A percentile compares a stretch with the other conserved stretches of the same genome.
Evolutionary conservation across 345 rosid genomes (phyloP).

Genomic region (Brassica carinata): DNA sequence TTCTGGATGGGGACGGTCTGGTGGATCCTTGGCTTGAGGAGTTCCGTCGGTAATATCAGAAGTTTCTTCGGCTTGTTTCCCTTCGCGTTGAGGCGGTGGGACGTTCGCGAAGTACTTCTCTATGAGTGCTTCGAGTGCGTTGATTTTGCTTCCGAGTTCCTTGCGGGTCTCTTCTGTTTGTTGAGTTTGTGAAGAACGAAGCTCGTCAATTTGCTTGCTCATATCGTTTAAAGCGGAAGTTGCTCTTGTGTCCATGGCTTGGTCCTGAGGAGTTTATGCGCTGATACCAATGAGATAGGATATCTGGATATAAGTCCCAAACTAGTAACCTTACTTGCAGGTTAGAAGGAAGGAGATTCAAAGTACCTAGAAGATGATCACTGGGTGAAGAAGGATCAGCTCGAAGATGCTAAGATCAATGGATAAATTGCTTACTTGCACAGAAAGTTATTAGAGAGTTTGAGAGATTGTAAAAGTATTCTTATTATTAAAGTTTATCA

Average conservation of each 20-base stretch:
- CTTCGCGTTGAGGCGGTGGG: background rate
- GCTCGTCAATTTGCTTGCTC: background rate
- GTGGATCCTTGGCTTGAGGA: background rate
- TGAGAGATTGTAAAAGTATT: too few relatives aligned
- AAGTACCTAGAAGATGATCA: too few relatives aligned
- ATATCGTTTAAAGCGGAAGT: background rate
- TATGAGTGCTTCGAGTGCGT: background rate
- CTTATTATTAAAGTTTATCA: too few relatives aligned
- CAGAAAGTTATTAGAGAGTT: too few relatives aligned
- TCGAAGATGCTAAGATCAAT: too few relatives aligned
- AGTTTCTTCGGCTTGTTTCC: background rate
- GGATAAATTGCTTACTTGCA: too few relatives aligned
- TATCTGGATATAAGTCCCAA: background rate
- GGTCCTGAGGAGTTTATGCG: background rate
- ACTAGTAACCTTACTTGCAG: too few relatives aligned
- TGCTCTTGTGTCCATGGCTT: background rate
- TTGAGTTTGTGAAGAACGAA: background rate
- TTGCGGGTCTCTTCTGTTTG: background rate
- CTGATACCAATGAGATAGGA: background rate
- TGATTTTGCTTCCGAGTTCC: background rate
- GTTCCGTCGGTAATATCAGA: background rate
- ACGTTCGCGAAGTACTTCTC: background rate
- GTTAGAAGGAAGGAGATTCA: too few relatives aligned
- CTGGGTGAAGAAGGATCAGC: too few relatives aligned
- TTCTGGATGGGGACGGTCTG: background rate